phyloP scores from a whole-genome alignment of 2,329 filamentous ascomycete genomes.

The Apiospora malaysiana region DNA sequence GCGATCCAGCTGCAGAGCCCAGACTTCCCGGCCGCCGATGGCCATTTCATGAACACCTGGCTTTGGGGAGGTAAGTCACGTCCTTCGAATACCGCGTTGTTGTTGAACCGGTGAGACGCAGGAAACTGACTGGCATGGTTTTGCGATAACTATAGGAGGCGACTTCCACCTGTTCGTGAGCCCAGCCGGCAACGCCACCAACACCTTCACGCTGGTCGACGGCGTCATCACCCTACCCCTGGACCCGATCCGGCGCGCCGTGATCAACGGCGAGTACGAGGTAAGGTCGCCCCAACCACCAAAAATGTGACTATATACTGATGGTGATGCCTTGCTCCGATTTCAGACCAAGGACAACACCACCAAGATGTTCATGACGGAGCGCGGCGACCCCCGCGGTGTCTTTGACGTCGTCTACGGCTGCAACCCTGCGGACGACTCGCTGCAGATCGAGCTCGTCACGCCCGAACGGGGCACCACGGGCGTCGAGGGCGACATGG shows the following conservation, averaged over 20 bases:
- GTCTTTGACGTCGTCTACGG: constrained; percentile 47
- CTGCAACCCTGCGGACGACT: constrained; percentile 49
- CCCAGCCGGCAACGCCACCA: constrained; percentile 44
- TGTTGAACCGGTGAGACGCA: too few relatives aligned
- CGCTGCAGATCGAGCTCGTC: constrained; percentile 44
- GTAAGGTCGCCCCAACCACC: constrained; percentile 33
- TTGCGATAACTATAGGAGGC: constrained; percentile 29
- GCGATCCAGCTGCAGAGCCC: constrained; percentile 45
- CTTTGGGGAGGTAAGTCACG: constrained; percentile 39
- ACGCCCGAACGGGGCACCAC: constrained; percentile 42
- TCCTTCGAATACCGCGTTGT: too few relatives aligned
- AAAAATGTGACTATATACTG: not conserved
- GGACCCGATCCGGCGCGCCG: constrained; percentile 40
- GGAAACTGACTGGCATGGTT: not conserved
- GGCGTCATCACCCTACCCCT: constrained; percentile 44
- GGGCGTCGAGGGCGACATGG: constrained; percentile 45
- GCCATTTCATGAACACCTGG: constrained; percentile 45
- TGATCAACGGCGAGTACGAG: constrained; percentile 48
- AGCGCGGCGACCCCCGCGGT: constrained; percentile 48
- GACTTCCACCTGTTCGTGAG: constrained; percentile 47
- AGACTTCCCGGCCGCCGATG: constrained; percentile 43
- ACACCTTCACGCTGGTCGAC: constrained; percentile 44
- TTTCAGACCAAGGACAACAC: constrained; percentile 48
- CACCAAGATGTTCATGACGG: constrained; percentile 55
- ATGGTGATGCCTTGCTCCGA: too few relatives aligned